phyloP scores from a whole-genome alignment of 441 rosid species.

The Croton setiger region DNA sequence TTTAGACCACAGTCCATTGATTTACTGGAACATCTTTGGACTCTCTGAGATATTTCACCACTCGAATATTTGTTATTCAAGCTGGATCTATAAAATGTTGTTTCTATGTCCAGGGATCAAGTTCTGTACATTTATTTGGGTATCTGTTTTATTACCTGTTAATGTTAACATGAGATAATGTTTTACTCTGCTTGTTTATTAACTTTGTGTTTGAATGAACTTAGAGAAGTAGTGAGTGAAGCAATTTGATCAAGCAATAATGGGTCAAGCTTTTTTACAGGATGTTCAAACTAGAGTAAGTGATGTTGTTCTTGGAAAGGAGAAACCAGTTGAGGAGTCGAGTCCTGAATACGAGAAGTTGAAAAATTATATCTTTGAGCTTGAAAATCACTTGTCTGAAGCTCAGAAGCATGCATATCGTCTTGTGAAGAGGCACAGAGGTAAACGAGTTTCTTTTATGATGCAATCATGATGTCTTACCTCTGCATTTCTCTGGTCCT shows the following conservation, averaged over 20 bases:
- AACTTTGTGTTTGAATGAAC: not conserved
- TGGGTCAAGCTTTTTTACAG: conserved; percentile 37
- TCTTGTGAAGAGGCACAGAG: conserved; percentile 97
- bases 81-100: not conserved
- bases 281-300: conserved; percentile 94
- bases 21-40: not conserved
- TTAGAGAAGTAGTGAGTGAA: not conserved
- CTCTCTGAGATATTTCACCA: not conserved
- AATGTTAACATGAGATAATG: not conserved
- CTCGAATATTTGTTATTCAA: not conserved
- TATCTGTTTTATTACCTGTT: not conserved
- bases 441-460: conserved; percentile 29
- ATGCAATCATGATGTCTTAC: too few relatives aligned
- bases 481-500: not conserved
- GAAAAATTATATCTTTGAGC: conserved; percentile 89
- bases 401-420: conserved; percentile 97
- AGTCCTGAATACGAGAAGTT: conserved; percentile 89
- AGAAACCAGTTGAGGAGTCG: conserved; percentile 97
- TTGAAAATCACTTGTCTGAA: conserved; percentile 92
- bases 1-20: not conserved
- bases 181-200: not conserved
- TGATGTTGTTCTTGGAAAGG: conserved; percentile 96
- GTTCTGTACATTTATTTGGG: not conserved
- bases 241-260: conserved; percentile 16
- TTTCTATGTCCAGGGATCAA: not conserved